Base-by-base conservation (phyloP, 352 stramenopile species). In the Pythium aristosporum region DNA sequence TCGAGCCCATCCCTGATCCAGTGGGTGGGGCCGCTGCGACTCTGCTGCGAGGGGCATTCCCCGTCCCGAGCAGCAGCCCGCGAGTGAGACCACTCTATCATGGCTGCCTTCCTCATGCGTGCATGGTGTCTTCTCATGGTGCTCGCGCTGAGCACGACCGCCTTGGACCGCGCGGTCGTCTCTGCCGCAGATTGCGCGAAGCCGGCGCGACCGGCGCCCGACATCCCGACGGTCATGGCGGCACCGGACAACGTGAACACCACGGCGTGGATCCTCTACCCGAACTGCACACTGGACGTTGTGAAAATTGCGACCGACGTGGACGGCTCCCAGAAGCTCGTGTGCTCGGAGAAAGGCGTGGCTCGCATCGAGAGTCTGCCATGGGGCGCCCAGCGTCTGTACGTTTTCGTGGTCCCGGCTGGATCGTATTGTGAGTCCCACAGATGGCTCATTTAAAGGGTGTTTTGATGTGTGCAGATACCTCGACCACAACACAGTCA, bases 261-360 rank as follows among this genome's bases (percentile, higher is more conserved):
- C 58, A 63, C 61, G 15, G 69, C 69, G 25, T 59, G 67, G 41
- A 53, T 76, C 18, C 48, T 76, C 3, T 15, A 39, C 11, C 34
- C 65, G 11, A 57, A 76, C 42, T 76, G 69, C 58, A 54, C 34
- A 3, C 34, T 61, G 13, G 53, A 62, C 5, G 25, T 50, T 5
- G 16, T 64, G n/a, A 10, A 37, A 1, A 20, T 60, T 15, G 41
- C 6, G 36, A 23, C 42, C 13, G 10, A n/a, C 4, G 28, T 25
- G 18, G 41, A 61, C 41, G 23, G 21, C 30, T 23, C 16, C 28
- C 18, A 6, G 4, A 47, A 34, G 36, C 44, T 55, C 32, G 25
- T 49, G 5, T 63, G 43, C 16, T 56, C 60, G 2, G 60, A 48
- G 25, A 54, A 13, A 23, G 23, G 28, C 20, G 61, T 68, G 28